A percentile compares a stretch with the other conserved stretches of the same genome.
These are phyloP conservation scores for Eimeria zaria DNA, from an alignment of 169 alveolate genomes.

Conservation along the genomic window DNA sequence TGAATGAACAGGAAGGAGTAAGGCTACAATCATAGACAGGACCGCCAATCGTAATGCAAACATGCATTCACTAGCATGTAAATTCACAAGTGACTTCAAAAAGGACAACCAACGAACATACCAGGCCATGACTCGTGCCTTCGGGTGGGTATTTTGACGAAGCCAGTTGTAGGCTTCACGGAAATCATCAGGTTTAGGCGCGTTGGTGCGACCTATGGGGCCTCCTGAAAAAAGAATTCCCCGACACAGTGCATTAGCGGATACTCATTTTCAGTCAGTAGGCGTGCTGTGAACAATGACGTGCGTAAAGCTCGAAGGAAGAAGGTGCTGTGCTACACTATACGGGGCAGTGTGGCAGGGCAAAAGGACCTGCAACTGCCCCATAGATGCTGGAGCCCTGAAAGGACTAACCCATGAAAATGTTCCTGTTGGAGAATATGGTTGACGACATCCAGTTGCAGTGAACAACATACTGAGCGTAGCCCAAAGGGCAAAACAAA, in stretches of 20 bases:
- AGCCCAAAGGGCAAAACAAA: constrained; percentile 71
- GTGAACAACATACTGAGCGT: constrained; percentile 92
- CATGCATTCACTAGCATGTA: neutral
- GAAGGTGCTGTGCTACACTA: neutral
- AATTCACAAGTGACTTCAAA: neutral
- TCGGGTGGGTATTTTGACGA: constrained; percentile 96
- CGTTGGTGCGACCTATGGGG: constrained; percentile 93
- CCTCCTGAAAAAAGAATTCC: constrained; percentile 26
- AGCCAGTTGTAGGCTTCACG: constrained; percentile 99
- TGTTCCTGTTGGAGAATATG: constrained; percentile 97
- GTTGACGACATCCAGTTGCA: constrained; percentile 96
- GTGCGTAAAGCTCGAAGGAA: neutral
- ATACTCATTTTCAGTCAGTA: neutral
- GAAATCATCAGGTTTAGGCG: constrained; percentile 97
- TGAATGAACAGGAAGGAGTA: no score
- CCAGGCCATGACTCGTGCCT: constrained; percentile 98
- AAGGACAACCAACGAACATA: neutral
- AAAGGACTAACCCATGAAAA: constrained; percentile 90
- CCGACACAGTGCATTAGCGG: neutral
- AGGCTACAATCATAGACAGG: neutral
- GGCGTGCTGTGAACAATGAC: neutral
- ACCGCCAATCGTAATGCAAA: neutral
- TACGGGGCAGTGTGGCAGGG: neutral
- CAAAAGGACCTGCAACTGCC: neutral
- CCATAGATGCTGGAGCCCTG: neutral